Percentiles rank a stretch among this genome's conserved stretches.
Evolutionary conservation across 495 filamentous ascomycete genomes (phyloP).

Genomic region (Penicillium longicatenatum): DNA sequence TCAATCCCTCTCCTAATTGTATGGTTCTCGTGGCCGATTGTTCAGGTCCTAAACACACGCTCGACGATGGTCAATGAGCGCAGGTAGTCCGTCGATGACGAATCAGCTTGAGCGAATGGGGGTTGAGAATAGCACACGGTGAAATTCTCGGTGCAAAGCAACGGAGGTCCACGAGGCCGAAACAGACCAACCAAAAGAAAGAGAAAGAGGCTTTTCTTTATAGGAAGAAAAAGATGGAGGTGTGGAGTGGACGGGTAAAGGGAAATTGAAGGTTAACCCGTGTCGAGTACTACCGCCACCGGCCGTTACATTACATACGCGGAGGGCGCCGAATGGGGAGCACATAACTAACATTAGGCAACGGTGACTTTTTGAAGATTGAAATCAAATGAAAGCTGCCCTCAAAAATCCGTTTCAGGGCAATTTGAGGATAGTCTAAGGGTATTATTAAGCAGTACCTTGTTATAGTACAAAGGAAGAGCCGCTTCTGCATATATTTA

Average conservation of each 20-base stretch:
- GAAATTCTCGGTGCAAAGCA: background rate
- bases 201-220: background rate
- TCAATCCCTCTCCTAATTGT: background rate
- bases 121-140: constrained; percentile 29
- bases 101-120: constrained; percentile 38
- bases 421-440: too few species aligned
- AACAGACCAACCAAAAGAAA: background rate
- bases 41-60: background rate
- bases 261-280: constrained; percentile 5
- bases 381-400: too few species aligned
- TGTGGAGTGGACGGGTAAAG: background rate
- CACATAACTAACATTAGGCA: too few species aligned
- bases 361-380: background rate
- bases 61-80: constrained; percentile 1
- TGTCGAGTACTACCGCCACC: constrained; percentile 18
- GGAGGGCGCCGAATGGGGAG: constrained; percentile 11
- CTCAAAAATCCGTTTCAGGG: too few species aligned
- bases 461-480: too few species aligned
- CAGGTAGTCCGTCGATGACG: constrained; percentile 34
- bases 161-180: background rate
- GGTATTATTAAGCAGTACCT: too few species aligned
- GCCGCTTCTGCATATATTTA: too few species aligned
- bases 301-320: constrained; percentile 16
- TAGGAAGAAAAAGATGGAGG: background rate
- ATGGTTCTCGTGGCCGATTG: background rate